Percentiles rank a stretch among this genome's conserved stretches.
Evolutionary conservation across 176 grass and related monocot genomes (phyloP).

Genomic region (Oryza nivara): DNA sequence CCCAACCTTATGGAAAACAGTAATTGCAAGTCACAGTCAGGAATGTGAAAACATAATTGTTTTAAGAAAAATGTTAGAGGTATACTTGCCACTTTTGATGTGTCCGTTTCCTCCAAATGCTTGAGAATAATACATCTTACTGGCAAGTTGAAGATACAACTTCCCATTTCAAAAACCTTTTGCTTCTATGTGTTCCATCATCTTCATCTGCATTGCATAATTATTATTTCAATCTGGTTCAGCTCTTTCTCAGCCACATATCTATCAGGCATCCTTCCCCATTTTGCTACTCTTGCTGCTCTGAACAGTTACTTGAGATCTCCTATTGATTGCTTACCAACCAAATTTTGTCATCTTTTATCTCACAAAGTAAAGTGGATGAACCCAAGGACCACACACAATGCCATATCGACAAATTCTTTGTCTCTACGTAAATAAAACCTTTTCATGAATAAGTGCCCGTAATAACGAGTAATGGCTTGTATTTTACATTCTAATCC

Average conservation of each 20-base stretch:
- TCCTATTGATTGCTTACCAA: not conserved
- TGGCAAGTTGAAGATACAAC: not conserved
- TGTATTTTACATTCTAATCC: conserved; percentile 6
- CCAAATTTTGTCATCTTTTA: not conserved
- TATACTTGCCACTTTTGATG: not conserved
- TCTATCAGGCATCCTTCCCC: not conserved
- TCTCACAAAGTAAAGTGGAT: not conserved
- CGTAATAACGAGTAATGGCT: not conserved
- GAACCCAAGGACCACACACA: conserved; percentile 13
- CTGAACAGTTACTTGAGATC: conserved; percentile 4
- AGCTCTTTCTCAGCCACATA: not conserved
- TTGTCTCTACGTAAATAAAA: not conserved
- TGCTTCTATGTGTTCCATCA: conserved; percentile 4
- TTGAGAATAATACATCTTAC: conserved; percentile 19
- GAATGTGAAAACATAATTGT: not conserved
- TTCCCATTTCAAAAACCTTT: conserved; percentile 3
- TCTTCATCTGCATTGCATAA: conserved; percentile 13
- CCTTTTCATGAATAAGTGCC: not conserved
- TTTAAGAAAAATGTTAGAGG: not conserved
- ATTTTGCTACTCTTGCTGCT: conserved; percentile 2
- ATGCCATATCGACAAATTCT: conserved; percentile 18
- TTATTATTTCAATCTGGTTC: not conserved
- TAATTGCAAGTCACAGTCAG: conserved; percentile 14
- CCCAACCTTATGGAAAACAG: conserved; percentile 26
- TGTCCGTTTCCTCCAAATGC: conserved; percentile 10